Base-by-base conservation (phyloP, 73 alveolate genomes). In the Paramecium primaurelia region DNA sequence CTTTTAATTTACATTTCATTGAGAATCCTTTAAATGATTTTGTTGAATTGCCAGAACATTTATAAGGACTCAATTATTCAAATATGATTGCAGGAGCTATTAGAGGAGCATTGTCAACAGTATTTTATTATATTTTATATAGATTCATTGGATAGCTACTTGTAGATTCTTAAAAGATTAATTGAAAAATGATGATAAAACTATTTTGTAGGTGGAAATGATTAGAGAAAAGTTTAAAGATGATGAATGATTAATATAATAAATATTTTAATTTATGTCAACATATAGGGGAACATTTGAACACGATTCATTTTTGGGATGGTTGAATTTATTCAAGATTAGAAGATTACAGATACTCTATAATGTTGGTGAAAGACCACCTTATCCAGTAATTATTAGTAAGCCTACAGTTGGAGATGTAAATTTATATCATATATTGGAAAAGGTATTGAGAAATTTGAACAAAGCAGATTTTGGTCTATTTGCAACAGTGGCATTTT, bases 341-440 rank as follows among this genome's bases (percentile, higher is more conserved):
- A 45, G 47, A 64, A 47, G 58, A 32, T 22, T 36, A 45, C 30
- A 32, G 30, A 0, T 42, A 3, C 45, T 94, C 83, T 58, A 87
- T 34, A 88, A 83, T 36, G 89, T 88, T 25, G 92, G 92, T 68
- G 96, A 95, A 69, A 88, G 97, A 88, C 97, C 97, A 18, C 97
- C 97, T 38, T 95, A 71, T 94, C 97, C 97, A 60, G 93, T 95
- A 12, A 93, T 95, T 18, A 93, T 83, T 49, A 94, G 86, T 32
- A 60, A 45, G 9, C 97, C 97, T 40, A 89, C 97, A 6, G 38
- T 93, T 18, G 44, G 86, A 9, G 96, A 95, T 59, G 91, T 80
- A 80, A 8, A 25, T 12, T 30, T 16, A 30, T 44, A 45, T 80
- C 11, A 6, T 20, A 80, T 80, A 20, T 42, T 80, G 30, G 10